phyloP scores from a whole-genome alignment of 1,284 basidiomycete genomes.

The Malassezia pachydermatis region DNA sequence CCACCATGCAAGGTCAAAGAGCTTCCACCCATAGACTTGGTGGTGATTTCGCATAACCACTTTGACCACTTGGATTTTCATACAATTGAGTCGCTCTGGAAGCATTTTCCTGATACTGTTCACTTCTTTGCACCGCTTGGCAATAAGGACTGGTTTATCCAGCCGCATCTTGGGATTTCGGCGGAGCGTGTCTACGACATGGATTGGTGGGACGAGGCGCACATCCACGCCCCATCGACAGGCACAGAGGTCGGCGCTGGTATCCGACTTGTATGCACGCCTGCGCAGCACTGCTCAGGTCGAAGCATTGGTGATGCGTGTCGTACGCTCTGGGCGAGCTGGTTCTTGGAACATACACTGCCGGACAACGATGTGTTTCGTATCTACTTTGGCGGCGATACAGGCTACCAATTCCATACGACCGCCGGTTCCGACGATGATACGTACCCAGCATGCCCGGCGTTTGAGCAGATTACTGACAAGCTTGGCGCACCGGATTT shows the following conservation, averaged over 20 bases:
- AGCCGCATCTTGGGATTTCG: slow-evolving; percentile 20
- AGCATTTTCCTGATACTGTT: slow-evolving; percentile 19
- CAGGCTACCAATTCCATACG: slow-evolving; percentile 37
- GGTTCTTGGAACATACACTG: slow-evolving; percentile 31
- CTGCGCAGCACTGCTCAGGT: slow-evolving; percentile 44
- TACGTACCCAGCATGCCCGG: slow-evolving; percentile 34
- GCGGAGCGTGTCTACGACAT: slow-evolving; percentile 30
- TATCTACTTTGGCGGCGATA: slow-evolving; percentile 43
- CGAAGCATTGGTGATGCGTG: slow-evolving; percentile 30
- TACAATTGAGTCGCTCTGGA: slow-evolving; percentile 34
- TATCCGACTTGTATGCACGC: slow-evolving; percentile 30
- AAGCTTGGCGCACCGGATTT: slow-evolving; percentile 30
- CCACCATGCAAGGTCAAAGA: slow-evolving; percentile 30
- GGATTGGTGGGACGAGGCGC: slow-evolving; percentile 43
- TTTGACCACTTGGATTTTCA: slow-evolving; percentile 43
- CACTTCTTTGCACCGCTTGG: slow-evolving; percentile 41
- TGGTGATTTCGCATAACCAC: slow-evolving; percentile 45
- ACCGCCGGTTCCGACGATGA: slow-evolving; percentile 10
- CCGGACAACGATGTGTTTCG: slow-evolving; percentile 14
- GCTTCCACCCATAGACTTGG: slow-evolving; percentile 37
- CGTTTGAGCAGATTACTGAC: slow-evolving; percentile 29
- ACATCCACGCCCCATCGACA: too few species aligned
- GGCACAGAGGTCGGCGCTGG: not conserved
- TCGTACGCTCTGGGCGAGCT: slow-evolving; percentile 35
- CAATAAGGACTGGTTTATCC: slow-evolving; percentile 35